phyloP scores from a whole-genome alignment of 768 basidiomycete species.

The Sporobolomyces phaffii region DNA sequence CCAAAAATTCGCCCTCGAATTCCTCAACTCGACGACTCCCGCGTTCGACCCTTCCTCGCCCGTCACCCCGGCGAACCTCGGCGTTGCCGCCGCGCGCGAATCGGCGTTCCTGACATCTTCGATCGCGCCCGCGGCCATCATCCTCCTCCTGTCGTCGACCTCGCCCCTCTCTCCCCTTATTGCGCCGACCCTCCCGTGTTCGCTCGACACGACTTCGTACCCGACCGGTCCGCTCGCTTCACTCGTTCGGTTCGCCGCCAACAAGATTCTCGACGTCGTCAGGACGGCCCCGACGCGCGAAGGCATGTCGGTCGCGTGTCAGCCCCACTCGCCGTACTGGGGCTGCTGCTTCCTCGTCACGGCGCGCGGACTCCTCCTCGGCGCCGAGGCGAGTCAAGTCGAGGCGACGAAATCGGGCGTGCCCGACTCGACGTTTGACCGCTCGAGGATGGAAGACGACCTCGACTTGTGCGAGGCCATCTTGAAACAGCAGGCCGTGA shows the following conservation, averaged over 20 bases:
- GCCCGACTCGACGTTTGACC: background rate
- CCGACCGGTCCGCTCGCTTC: background rate
- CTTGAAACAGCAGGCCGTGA: constrained; percentile 1
- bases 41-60: constrained; percentile 51
- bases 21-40: constrained; percentile 56
- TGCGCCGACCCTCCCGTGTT: constrained; percentile 18
- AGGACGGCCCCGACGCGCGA: background rate
- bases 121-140: constrained; percentile 5
- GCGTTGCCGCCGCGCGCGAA: background rate
- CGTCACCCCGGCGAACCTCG: background rate
- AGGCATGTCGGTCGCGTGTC: background rate
- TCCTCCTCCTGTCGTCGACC: constrained; percentile 17
- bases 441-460: background rate
- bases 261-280: constrained; percentile 8
- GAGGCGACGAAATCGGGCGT: background rate
- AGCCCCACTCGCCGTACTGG: constrained; percentile 2
- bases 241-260: constrained; percentile 6
- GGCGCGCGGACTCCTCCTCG: constrained; percentile 7
- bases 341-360: constrained; percentile 28
- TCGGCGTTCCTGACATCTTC: constrained; percentile 4
- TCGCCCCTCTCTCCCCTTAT: constrained; percentile 7
- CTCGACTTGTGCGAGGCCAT: constrained; percentile 17
- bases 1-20: constrained; percentile 46
- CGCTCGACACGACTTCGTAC: constrained; percentile 17
- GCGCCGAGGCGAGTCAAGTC: background rate